These are phyloP conservation scores for Paramarasmius palmivorus DNA, from an alignment of 1,284 basidiomycete genomes.

Conservation along the genomic window DNA sequence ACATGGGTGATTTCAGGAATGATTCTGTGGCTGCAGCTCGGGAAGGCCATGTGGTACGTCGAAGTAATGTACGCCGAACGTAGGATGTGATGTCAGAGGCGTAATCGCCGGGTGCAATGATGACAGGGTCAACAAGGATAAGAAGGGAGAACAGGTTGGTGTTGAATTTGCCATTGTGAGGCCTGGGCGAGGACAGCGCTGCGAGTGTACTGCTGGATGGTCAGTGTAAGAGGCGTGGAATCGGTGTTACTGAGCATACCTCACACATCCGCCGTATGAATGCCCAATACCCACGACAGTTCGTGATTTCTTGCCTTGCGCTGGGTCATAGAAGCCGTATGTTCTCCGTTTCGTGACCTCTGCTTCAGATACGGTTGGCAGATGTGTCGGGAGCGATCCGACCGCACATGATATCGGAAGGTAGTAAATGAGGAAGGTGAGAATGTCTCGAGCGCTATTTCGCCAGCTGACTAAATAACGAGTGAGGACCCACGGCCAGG, in stretches of 20 bases:
- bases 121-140: conserved; percentile 81
- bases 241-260: conserved; percentile 41
- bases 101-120: conserved; percentile 34
- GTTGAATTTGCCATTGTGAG: conserved; percentile 54
- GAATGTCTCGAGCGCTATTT: conserved; percentile 72
- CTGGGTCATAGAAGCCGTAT: conserved; percentile 38
- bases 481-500: too few relatives aligned
- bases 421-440: conserved; percentile 66
- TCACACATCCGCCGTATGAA: conserved; percentile 76
- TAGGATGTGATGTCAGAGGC: conserved; percentile 11
- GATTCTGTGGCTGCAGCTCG: conserved; percentile 58
- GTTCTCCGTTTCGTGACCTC: conserved; percentile 41
- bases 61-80: conserved; percentile 45
- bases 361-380: conserved; percentile 43
- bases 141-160: conserved; percentile 70
- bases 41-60: conserved; percentile 67
- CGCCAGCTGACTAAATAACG: conserved; percentile 60
- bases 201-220: too few relatives aligned
- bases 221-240: too few relatives aligned
- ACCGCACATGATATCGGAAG: conserved; percentile 42
- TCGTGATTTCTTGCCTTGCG: conserved; percentile 24
- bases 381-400: conserved; percentile 45
- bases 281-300: conserved; percentile 76
- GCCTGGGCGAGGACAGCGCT: conserved; percentile 40
- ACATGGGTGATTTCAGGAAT: conserved; percentile 67